These are phyloP conservation scores for Gloeopeniophorella convolvens DNA, from an alignment of 768 basidiomycete species.

Conservation along the genomic window DNA sequence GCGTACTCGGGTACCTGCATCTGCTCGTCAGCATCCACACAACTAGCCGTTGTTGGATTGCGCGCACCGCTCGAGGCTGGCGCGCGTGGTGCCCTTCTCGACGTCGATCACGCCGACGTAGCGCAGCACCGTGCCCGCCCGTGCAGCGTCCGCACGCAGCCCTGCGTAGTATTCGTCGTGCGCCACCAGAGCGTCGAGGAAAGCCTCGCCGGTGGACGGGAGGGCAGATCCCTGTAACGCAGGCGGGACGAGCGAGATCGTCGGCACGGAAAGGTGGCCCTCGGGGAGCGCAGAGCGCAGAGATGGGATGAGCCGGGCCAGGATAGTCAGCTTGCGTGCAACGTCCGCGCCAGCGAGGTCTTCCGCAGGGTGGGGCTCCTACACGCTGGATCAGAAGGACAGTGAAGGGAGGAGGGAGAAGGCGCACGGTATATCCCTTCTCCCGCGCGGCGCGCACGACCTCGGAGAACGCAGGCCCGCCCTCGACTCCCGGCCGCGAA, in stretches of 20 bases:
- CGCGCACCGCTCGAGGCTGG: constrained; percentile 82
- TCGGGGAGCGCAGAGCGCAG: constrained; percentile 52
- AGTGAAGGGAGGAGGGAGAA: background rate
- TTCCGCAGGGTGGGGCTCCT: constrained; percentile 98
- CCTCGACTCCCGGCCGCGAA: constrained; percentile 59
- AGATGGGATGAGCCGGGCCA: constrained; percentile 68
- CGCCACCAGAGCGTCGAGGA: constrained; percentile 70
- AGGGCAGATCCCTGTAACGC: constrained; percentile 64
- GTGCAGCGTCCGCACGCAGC: constrained; percentile 70
- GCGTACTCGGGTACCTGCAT: constrained; percentile 74
- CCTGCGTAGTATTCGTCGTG: constrained; percentile 76
- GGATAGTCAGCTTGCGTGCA: constrained; percentile 93
- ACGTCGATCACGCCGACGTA: constrained; percentile 95
- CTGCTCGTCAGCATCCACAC: background rate
- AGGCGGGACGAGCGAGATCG: constrained; percentile 78
- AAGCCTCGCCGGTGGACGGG: constrained; percentile 71
- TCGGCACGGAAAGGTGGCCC: constrained; percentile 77
- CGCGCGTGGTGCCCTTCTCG: constrained; percentile 62
- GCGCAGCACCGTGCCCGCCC: constrained; percentile 78
- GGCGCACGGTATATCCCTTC: constrained; percentile 85
- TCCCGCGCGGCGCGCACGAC: constrained; percentile 84
- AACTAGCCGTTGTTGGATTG: background rate
- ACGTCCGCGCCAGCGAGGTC: constrained; percentile 97
- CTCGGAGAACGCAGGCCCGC: constrained; percentile 76
- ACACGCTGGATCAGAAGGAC: background rate